Conservation (phyloP, 2,329 filamentous ascomycete genomes). For the Xylariaceae sp. region DNA sequence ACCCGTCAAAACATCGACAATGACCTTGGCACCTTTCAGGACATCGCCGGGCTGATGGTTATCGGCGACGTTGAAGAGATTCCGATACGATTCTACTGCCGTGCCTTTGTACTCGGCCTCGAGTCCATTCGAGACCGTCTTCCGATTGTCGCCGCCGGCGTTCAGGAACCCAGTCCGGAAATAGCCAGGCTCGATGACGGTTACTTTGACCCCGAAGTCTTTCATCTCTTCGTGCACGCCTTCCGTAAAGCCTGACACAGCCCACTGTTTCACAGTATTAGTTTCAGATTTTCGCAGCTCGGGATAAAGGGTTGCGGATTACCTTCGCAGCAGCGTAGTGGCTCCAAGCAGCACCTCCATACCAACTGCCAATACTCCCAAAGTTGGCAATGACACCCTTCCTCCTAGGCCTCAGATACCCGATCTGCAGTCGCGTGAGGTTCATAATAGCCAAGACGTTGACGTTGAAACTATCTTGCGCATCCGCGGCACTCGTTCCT, state of each 20-base stretch:
- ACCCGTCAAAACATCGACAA: conserved; percentile 53
- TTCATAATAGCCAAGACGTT: conserved; percentile 41
- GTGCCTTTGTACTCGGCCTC: conserved; percentile 30
- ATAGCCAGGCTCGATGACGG: conserved; percentile 47
- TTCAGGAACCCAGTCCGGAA: conserved; percentile 50
- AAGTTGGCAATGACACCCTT: conserved; percentile 39
- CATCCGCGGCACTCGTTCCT: conserved; percentile 32
- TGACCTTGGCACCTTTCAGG: conserved; percentile 46
- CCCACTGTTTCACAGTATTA: conserved; percentile 21
- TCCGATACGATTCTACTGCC: conserved; percentile 27
- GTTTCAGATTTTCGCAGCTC: background rate
- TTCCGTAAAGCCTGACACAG: conserved; percentile 36
- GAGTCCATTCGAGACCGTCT: conserved; percentile 24
- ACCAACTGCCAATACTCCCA: conserved; percentile 37
- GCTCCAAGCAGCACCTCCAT: conserved; percentile 24
- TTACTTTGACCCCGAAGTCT: conserved; percentile 37
- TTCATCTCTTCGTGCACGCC: conserved; percentile 32
- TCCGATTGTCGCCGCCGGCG: conserved; percentile 26
- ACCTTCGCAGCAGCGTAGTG: conserved; percentile 38
- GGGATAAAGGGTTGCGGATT: background rate
- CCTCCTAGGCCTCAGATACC: conserved; percentile 32
- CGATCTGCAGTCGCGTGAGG: conserved; percentile 34
- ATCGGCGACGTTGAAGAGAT: conserved; percentile 33
- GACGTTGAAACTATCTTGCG: conserved; percentile 31
- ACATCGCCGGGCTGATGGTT: conserved; percentile 53